A percentile compares a stretch with the other conserved stretches of the same genome.
Conservation (phyloP, 2,329 filamentous ascomycete genomes). For the Fusarium xylarioides region DNA sequence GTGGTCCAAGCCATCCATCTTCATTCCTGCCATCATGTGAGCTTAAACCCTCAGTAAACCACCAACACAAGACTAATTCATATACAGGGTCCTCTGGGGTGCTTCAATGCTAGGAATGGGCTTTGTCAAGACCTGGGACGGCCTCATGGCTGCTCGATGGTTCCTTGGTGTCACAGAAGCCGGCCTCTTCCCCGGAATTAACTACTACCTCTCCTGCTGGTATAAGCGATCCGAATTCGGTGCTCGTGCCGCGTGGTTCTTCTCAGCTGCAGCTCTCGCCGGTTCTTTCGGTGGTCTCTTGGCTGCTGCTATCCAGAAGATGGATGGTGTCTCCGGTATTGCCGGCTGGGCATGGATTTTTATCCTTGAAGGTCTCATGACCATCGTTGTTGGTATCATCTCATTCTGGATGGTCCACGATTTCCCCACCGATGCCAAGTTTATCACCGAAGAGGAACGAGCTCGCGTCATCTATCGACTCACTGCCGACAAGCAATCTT, state of each 20-base stretch:
- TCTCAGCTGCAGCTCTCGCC: conserved; percentile 81
- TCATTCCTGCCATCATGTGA: conserved; percentile 84
- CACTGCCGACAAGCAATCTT: conserved; percentile 74
- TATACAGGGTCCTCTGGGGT: conserved; percentile 68
- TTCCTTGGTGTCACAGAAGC: conserved; percentile 80
- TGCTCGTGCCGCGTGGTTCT: conserved; percentile 83
- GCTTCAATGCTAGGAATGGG: conserved; percentile 75
- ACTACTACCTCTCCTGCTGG: conserved; percentile 86
- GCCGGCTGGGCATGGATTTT: conserved; percentile 73
- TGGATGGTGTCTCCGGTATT: conserved; percentile 69
- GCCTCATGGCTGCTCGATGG: conserved; percentile 72
- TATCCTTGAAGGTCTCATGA: conserved; percentile 75
- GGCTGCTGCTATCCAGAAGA: conserved; percentile 75
- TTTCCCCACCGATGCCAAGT: conserved; percentile 79
- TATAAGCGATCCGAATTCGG: conserved; percentile 83
- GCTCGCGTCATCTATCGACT: conserved; percentile 77
- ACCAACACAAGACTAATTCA: conserved; percentile 27
- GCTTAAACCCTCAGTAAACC: conserved; percentile 40
- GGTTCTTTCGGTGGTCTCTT: conserved; percentile 81
- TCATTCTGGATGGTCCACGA: conserved; percentile 85
- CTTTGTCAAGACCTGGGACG: conserved; percentile 69
- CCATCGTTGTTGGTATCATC: conserved; percentile 71
- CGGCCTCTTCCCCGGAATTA: conserved; percentile 79
- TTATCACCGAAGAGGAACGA: conserved; percentile 76
- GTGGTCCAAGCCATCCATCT: conserved; percentile 76